Evolutionary conservation across 805 yeast genomes (phyloP).

Genomic region (Myxozyma udenii): DNA sequence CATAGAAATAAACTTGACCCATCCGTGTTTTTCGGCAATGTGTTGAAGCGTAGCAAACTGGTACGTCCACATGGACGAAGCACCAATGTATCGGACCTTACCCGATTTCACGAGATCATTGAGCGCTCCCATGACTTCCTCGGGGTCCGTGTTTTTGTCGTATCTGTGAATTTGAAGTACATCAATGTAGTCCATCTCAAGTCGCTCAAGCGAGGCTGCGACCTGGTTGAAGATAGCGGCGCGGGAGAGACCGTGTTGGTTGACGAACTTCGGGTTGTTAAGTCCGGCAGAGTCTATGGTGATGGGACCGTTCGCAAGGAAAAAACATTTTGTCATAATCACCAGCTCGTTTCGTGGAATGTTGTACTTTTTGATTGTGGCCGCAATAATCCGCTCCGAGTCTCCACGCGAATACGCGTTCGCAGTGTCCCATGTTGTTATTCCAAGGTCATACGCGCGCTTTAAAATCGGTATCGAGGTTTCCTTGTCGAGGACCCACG

Average conservation of each 20-base stretch:
- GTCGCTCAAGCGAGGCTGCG: conserved; percentile 41
- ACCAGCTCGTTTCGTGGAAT: conserved; percentile 55
- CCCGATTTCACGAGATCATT: conserved; percentile 52
- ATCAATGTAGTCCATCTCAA: conserved; percentile 54
- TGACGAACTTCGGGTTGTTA: conserved; percentile 42
- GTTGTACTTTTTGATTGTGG: conserved; percentile 50
- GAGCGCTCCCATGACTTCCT: conserved; percentile 56
- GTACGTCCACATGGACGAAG: conserved; percentile 56
- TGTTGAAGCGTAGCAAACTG: conserved; percentile 54
- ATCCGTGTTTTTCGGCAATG: conserved; percentile 54
- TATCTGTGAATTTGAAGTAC: conserved; percentile 56
- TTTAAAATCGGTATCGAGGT: conserved; percentile 24
- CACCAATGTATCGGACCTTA: conserved; percentile 55
- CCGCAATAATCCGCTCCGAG: conserved; percentile 48
- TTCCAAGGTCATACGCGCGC: conserved; percentile 39
- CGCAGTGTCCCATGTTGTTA: conserved; percentile 46
- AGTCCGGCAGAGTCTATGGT: conserved; percentile 8
- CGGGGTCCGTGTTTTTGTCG: conserved; percentile 45
- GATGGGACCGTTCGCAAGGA: conserved; percentile 4
- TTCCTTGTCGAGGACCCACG: conserved; percentile 24
- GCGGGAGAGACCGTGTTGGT: conserved; percentile 48
- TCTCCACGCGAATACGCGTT: conserved; percentile 46
- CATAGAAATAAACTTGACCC: conserved; percentile 59
- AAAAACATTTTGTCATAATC: conserved; percentile 48
- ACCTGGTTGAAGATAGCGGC: conserved; percentile 50